These are phyloP conservation scores for Solanum clarkiae DNA, from an alignment of 257 asterid species.

Conservation along the genomic window DNA sequence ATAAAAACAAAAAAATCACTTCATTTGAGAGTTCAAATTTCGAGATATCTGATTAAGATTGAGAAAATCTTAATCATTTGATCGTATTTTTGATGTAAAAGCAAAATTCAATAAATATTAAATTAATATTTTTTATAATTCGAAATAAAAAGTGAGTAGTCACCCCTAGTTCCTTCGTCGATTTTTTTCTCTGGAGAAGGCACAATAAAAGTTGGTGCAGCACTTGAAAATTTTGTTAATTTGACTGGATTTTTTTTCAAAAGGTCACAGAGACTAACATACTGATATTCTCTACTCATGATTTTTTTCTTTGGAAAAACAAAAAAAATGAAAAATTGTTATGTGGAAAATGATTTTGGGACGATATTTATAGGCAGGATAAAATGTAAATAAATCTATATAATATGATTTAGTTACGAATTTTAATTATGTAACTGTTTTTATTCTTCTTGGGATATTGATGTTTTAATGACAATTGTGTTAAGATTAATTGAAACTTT, in stretches of 20 bases:
- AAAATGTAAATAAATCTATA: background rate
- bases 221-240: background rate
- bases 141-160: background rate
- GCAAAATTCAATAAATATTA: background rate
- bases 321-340: background rate
- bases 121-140: background rate
- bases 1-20: background rate
- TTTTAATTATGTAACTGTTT: background rate
- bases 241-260: background rate
- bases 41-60: background rate
- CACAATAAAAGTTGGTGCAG: background rate
- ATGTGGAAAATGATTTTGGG: background rate
- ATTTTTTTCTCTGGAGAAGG: background rate
- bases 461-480: background rate
- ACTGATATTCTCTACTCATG: background rate
- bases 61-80: background rate
- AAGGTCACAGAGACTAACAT: conserved; percentile 5
- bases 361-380: background rate
- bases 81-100: background rate
- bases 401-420: background rate
- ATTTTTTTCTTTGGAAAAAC: background rate
- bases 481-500: background rate
- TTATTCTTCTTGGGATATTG: background rate
- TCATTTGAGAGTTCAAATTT: background rate
- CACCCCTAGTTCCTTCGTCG: background rate